A percentile compares a stretch with the other conserved stretches of the same genome.
Conservation (phyloP, 805 yeast genomes). For the Torulaspora franciscae region DNA sequence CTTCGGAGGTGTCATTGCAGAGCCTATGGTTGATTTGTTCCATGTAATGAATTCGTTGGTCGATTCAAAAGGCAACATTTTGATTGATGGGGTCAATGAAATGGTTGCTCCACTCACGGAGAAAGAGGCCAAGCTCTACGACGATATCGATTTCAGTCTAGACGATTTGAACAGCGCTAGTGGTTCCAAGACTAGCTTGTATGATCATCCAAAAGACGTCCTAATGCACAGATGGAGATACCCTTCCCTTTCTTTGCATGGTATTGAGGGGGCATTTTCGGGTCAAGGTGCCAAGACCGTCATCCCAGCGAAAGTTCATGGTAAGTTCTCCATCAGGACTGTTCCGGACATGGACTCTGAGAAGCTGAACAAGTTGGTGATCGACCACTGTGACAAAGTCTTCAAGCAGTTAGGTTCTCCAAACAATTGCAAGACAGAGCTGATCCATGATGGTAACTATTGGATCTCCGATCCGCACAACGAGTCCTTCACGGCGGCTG, state of each 20-base stretch:
- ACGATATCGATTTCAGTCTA: slow-evolving; percentile 77
- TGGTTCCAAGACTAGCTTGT: slow-evolving; percentile 80
- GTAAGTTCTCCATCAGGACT: slow-evolving; percentile 95
- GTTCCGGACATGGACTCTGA: slow-evolving; percentile 87
- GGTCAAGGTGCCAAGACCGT: slow-evolving; percentile 97
- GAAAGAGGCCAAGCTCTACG: slow-evolving; percentile 72
- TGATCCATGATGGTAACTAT: slow-evolving; percentile 92
- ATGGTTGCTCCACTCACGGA: slow-evolving; percentile 93
- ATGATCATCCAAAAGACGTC: slow-evolving; percentile 73
- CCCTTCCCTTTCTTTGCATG: slow-evolving; percentile 94
- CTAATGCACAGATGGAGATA: slow-evolving; percentile 98
- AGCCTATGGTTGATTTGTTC: slow-evolving; percentile 92
- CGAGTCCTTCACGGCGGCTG: slow-evolving; percentile 89
- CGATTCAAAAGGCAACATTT: slow-evolving; percentile 73
- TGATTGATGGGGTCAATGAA: slow-evolving; percentile 82
- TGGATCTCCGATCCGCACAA: slow-evolving; percentile 95
- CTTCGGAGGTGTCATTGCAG: slow-evolving; percentile 95
- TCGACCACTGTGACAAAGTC: slow-evolving; percentile 59
- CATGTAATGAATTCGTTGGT: slow-evolving; percentile 75
- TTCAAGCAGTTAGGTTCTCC: slow-evolving; percentile 70
- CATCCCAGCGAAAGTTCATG: slow-evolving; percentile 88
- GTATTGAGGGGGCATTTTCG: slow-evolving; percentile 95
- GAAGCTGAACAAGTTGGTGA: slow-evolving; percentile 73
- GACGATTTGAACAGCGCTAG: slow-evolving; percentile 82
- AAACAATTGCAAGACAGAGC: slow-evolving; percentile 64